These are phyloP conservation scores for Talaromyces sp. DNA, from an alignment of 2,329 filamentous ascomycete species.

Conservation along the genomic window DNA sequence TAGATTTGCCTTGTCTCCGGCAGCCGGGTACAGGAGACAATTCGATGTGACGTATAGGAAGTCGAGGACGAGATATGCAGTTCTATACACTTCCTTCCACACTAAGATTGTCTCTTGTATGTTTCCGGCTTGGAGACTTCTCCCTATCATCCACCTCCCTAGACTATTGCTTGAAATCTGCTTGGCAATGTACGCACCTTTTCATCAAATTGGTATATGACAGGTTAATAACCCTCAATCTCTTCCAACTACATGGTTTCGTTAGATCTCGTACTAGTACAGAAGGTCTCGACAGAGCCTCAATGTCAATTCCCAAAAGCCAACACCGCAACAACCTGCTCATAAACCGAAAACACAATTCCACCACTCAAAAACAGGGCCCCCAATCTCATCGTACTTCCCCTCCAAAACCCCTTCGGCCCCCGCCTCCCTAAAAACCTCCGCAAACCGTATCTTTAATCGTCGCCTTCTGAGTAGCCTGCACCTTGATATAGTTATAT, in stretches of 20 bases:
- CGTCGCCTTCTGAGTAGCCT: constrained; percentile 54
- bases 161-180: neutral
- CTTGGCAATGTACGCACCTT: neutral
- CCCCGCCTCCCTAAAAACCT: constrained; percentile 55
- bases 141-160: neutral
- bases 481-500: constrained; percentile 30
- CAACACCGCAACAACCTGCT: constrained; percentile 45
- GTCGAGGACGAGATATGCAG: too few relatives aligned
- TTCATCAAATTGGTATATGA: too few relatives aligned
- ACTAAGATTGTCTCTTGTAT: neutral
- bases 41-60: neutral
- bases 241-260: too few relatives aligned
- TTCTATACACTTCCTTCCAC: too few relatives aligned
- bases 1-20: constrained; percentile 2
- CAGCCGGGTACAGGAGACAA: too few relatives aligned
- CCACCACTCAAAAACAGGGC: constrained; percentile 62
- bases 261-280: neutral
- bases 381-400: constrained; percentile 63
- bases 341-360: constrained; percentile 60
- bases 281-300: neutral
- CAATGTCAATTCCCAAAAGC: neutral
- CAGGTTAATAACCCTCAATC: too few relatives aligned
- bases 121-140: neutral
- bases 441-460: constrained; percentile 53
- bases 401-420: constrained; percentile 59